phyloP scores from a whole-genome alignment of 202 grass and related monocot genomes.

The Hordeum pubiflorum region DNA sequence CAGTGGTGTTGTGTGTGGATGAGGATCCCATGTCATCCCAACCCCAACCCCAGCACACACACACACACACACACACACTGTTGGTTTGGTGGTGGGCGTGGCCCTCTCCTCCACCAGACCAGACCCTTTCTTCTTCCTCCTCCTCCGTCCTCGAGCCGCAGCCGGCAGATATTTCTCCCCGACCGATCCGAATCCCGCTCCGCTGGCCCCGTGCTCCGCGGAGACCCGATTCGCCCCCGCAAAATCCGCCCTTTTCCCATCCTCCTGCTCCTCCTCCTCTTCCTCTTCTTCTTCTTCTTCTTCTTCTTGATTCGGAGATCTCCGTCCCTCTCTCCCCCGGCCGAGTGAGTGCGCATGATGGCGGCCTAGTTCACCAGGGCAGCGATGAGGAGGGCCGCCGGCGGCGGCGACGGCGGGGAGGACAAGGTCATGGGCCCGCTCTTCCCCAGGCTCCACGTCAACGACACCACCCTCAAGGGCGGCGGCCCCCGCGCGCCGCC shows the following conservation, averaged over 20 bases:
- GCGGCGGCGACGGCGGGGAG: slow-evolving; percentile 30
- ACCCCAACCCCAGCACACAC: no score
- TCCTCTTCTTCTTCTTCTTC: no score
- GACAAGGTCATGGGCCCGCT: slow-evolving; percentile 67
- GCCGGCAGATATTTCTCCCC: not conserved
- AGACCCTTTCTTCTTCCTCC: not conserved
- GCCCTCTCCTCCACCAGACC: no score
- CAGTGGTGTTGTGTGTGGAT: no score
- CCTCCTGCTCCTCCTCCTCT: not conserved
- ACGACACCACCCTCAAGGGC: slow-evolving; percentile 52
- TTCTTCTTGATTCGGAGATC: not conserved
- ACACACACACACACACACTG: no score
- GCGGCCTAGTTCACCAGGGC: not conserved
- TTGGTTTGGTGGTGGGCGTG: no score
- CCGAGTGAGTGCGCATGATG: not conserved
- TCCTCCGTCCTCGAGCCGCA: not conserved
- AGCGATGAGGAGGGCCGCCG: slow-evolving; percentile 1
- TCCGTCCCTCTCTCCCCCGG: not conserved
- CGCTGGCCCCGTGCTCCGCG: not conserved
- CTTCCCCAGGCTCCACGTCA: slow-evolving; percentile 83
- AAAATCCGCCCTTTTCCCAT: not conserved
- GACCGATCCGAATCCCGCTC: not conserved
- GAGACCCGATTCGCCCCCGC: not conserved
- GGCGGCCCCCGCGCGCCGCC: slow-evolving; percentile 63
- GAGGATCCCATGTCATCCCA: no score